A percentile compares a stretch with the other conserved stretches of the same genome.
phyloP scores from a whole-genome alignment of 805 yeast genomes.

The Yueomyces sinensis region DNA sequence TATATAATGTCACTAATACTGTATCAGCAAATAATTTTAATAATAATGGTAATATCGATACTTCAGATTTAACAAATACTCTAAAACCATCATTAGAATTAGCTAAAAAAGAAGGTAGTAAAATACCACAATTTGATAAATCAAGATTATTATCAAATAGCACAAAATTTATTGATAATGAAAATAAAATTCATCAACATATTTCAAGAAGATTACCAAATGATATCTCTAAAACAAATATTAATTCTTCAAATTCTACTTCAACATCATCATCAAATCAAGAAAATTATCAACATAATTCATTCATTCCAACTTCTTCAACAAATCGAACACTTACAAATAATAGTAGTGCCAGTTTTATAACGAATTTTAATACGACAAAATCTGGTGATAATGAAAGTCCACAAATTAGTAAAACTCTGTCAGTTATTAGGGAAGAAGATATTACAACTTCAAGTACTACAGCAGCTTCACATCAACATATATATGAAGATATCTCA shows the following conservation, averaged over 20 bases:
- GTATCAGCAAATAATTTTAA: slow-evolving; percentile 14
- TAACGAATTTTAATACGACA: too few relatives aligned
- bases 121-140: slow-evolving; percentile 9
- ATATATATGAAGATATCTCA: slow-evolving; percentile 6
- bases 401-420: not conserved
- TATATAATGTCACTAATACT: slow-evolving; percentile 25
- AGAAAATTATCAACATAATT: slow-evolving; percentile 12
- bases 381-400: too few relatives aligned
- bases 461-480: slow-evolving; percentile 1
- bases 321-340: too few relatives aligned
- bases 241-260: not conserved
- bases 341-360: too few relatives aligned
- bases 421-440: slow-evolving; percentile 1
- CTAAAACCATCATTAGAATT: slow-evolving; percentile 8
- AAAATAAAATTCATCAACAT: not conserved
- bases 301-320: not conserved
- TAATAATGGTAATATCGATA: slow-evolving; percentile 1
- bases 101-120: slow-evolving; percentile 10
- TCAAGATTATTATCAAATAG: not conserved
- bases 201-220: not conserved
- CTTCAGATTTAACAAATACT: slow-evolving; percentile 1
- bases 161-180: not conserved
- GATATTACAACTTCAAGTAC: slow-evolving; percentile 1
- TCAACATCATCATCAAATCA: slow-evolving; percentile 2
- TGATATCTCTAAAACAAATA: not conserved